Evolutionary conservation across 2,329 filamentous ascomycete species (phyloP).

Genomic region (Metarhizium anisopliae): DNA sequence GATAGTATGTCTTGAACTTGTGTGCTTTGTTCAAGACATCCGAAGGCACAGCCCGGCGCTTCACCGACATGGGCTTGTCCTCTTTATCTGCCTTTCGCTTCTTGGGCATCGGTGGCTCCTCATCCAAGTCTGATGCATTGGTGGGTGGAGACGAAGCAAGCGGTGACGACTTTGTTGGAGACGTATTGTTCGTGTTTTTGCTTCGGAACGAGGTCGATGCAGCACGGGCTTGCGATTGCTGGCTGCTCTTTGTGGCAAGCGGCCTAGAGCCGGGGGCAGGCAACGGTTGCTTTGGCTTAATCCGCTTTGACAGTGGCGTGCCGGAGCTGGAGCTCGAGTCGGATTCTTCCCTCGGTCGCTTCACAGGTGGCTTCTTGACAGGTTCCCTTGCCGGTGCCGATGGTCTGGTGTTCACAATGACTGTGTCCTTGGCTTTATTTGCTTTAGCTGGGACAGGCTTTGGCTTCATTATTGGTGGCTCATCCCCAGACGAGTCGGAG

Average conservation of each 20-base stretch:
- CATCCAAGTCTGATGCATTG: slow-evolving; percentile 54
- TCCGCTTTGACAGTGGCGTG: slow-evolving; percentile 48
- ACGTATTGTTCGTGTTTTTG: slow-evolving; percentile 44
- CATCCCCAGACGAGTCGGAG: slow-evolving; percentile 45
- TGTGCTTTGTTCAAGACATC: slow-evolving; percentile 45
- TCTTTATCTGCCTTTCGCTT: slow-evolving; percentile 33
- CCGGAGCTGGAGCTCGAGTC: slow-evolving; percentile 53
- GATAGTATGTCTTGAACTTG: slow-evolving; percentile 47
- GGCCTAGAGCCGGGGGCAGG: slow-evolving; percentile 28
- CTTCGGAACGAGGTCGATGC: slow-evolving; percentile 27
- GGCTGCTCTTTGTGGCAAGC: slow-evolving; percentile 39
- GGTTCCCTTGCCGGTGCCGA: slow-evolving; percentile 21
- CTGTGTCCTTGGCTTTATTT: slow-evolving; percentile 24
- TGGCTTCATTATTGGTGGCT: slow-evolving; percentile 23
- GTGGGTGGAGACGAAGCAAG: slow-evolving; percentile 57
- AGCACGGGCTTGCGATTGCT: slow-evolving; percentile 29
- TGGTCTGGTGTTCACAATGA: slow-evolving; percentile 24
- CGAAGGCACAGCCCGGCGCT: slow-evolving; percentile 22
- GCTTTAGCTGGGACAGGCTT: slow-evolving; percentile 20
- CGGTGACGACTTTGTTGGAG: slow-evolving; percentile 54
- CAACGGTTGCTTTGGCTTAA: slow-evolving; percentile 38
- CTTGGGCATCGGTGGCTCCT: slow-evolving; percentile 25
- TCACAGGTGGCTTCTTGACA: slow-evolving; percentile 27
- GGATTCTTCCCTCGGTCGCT: slow-evolving; percentile 43
- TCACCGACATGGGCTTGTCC: slow-evolving; percentile 15